Evolutionary conservation across 177 flowering plant species (phyloP), one percentile per base, ranked within the genome.

Genomic region (Vitis hybrid): DNA sequence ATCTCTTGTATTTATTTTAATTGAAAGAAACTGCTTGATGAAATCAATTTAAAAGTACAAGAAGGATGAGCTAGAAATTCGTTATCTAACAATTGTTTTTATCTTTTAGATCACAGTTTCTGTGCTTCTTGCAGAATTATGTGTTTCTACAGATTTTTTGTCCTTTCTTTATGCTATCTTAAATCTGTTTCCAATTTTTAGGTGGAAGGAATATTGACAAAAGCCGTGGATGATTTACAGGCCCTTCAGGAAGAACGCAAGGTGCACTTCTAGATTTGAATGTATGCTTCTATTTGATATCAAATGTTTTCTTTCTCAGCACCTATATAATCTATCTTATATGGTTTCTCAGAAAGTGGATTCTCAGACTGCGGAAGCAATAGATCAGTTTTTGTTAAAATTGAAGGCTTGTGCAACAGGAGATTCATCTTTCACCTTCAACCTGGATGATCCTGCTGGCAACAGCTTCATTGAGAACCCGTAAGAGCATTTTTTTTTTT

Each of bases 391-490:
- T 78, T 73, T 95, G 81, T 29, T 76, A 69, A 93, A 89, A 75
- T 76, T 95, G 74, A 88, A 79, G 76, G 86, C 90, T 61, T 95
- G 88, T 85, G 94, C 93, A 39, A 65, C 76, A 14, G 99, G 87
- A 73, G 81, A 81, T 51, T 81, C 73, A 62, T 58, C 88, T 12
- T 95, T 93, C 81, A 88, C 92, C 70, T 87, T 95, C 70, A 76
- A 89, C 69, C 84, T 95, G 72, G 99, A 93, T 79, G 99, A 95
- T 84, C 99, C 98, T 69, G 85, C 98, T 56, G 99, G 99, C 62
- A 95, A 95, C 81, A 93, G 99, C 87, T 95, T 87, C 82, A 86
- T 93, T 79, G 98, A 95, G 77, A 95, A 95, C 64, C 98, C 84
- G 97, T 94, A 87, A 81, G 92, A 22, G 65, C 45, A 62, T 56